Evolutionary conservation across 345 rosid species (phyloP), one percentile per base, ranked within the genome.

Genomic region (Aurinia saxatilis): DNA sequence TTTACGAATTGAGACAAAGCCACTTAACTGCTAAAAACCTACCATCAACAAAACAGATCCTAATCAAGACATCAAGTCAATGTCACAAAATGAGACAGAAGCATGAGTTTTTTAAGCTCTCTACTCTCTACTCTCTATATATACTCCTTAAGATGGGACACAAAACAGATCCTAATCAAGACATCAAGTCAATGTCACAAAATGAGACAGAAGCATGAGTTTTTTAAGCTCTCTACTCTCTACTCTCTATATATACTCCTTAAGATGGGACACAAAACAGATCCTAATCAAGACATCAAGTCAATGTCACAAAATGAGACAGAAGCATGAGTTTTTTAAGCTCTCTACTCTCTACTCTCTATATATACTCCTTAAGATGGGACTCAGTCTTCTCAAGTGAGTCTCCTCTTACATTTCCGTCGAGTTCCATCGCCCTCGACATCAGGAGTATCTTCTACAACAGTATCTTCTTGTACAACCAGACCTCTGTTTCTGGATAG

Each of bases 401-500:
- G 72, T 69, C 79, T 80, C 16, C 84, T 78, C 73, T 72, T 82
- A 39, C 79, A 65, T 63, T 77, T 79, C 59, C 52, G 55, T 18
- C 82, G 80, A 34, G 77, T 67, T 46, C 73, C 71, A 17, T 58
- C 50, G 30, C 73, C 71, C 29, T 66, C 5, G 41, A 37, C 7
- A 33, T 79, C 86, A 34, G 95, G 83, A 8, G 86, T 80, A 40
- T 87, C 90, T 56, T 84, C 91, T 33, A 83, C 82, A 36, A 86
- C 78, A 4, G 84, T 59, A 19, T 87, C 89, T 72, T 92, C 95
- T 73, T 79, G 86, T 14, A 87, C 40, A 49, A 84, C 80, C 69
- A 85, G 55, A 42, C 96, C 99, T 17, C 88, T 83, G 57, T 87
- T 87, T 77, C 97, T 81, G 5, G 84, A 77, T 25, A 87, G 69